These are phyloP conservation scores for Claviceps purpurea DNA, from an alignment of 2,329 filamentous ascomycete species.

Conservation along the genomic window DNA sequence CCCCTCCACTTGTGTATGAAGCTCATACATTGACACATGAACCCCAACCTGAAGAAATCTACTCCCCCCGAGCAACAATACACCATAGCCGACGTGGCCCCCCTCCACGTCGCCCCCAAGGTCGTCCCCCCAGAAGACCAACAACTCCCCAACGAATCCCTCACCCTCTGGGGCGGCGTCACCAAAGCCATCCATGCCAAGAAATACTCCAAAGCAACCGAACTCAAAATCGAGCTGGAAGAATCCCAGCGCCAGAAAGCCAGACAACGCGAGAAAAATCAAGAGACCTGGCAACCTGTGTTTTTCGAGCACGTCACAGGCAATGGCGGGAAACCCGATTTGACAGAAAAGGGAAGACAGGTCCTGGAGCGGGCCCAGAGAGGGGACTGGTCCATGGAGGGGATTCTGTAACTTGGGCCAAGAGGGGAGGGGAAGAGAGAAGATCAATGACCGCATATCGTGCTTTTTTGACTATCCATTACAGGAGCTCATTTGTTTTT, in stretches of 20 bases:
- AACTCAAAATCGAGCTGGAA: conserved; percentile 80
- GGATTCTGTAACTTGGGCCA: conserved; percentile 21
- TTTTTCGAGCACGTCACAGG: conserved; percentile 61
- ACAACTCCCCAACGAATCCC: conserved; percentile 81
- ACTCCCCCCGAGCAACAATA: conserved; percentile 46
- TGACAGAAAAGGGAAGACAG: conserved; percentile 38
- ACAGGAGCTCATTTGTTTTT: neutral
- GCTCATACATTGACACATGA: neutral
- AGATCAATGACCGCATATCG: neutral
- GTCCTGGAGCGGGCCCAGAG: conserved; percentile 39
- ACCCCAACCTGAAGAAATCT: conserved; percentile 18
- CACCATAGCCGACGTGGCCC: conserved; percentile 78
- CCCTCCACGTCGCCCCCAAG: conserved; percentile 69
- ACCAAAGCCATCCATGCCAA: conserved; percentile 74
- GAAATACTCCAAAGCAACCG: conserved; percentile 74
- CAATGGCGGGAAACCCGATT: conserved; percentile 40
- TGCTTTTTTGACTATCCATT: neutral
- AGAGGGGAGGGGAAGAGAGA: neutral
- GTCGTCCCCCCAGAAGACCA: conserved; percentile 59
- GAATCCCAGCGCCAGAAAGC: conserved; percentile 79
- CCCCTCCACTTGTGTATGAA: neutral
- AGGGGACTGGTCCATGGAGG: conserved; percentile 37
- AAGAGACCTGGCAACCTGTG: conserved; percentile 65
- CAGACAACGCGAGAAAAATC: conserved; percentile 58
- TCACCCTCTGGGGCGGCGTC: conserved; percentile 76